Evolutionary conservation across 2,329 filamentous ascomycete genomes (phyloP).

Genomic region (Hymenoscyphus infarciens): DNA sequence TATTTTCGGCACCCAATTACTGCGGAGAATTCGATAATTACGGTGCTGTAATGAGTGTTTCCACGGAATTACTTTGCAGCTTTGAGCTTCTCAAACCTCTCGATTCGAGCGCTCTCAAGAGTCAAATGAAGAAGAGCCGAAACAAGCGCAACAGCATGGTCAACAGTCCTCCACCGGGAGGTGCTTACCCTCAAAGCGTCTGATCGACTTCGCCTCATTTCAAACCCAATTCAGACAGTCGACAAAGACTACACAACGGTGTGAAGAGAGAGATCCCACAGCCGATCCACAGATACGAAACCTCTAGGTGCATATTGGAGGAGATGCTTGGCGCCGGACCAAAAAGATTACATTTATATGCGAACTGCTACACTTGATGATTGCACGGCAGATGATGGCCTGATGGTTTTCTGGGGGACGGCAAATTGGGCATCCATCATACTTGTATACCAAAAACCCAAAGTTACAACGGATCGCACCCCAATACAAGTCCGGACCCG

Average conservation of each 20-base stretch:
- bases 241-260: not conserved
- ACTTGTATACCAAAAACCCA: not conserved
- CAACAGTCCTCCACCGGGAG: constrained; percentile 72
- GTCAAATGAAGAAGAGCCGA: constrained; percentile 96
- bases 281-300: not conserved
- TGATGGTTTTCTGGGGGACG: not conserved
- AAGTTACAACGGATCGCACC: not conserved
- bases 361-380: not conserved
- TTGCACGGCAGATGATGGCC: not conserved
- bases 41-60: constrained; percentile 98
- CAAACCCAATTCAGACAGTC: not conserved
- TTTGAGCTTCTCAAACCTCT: constrained; percentile 96
- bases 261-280: not conserved
- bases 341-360: constrained; percentile 2
- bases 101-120: constrained; percentile 94
- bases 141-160: constrained; percentile 94
- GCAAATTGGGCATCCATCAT: not conserved
- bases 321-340: not conserved
- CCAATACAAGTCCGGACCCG: not conserved
- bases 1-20: constrained; percentile 98
- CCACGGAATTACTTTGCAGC: constrained; percentile 86
- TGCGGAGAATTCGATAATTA: constrained; percentile 99
- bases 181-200: constrained; percentile 30
- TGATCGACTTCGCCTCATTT: constrained; percentile 6
- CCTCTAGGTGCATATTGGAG: not conserved